Percentiles rank a stretch among this genome's conserved stretches.
Conservation (phyloP, 1,284 basidiomycete species). For the Sanghuangporus weigelae region DNA sequence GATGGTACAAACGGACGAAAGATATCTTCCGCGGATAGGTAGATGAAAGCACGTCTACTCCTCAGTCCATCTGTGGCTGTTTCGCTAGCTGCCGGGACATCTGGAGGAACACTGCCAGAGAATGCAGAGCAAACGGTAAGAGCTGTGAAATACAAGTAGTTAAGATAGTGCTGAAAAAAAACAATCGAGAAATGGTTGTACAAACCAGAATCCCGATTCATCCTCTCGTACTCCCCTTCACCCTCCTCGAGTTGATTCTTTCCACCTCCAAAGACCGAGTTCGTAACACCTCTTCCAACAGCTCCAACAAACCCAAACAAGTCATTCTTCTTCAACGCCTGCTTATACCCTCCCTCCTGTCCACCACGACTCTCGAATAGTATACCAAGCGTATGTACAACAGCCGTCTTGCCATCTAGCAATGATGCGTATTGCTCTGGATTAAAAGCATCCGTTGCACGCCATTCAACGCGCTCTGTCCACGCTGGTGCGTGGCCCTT, state of each 20-base stretch:
- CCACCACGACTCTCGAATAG: slow-evolving; percentile 55
- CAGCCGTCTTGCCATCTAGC: slow-evolving; percentile 62
- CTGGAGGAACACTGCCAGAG: slow-evolving; percentile 34
- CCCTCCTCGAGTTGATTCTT: slow-evolving; percentile 63
- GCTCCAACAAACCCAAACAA: slow-evolving; percentile 48
- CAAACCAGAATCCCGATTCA: slow-evolving; percentile 91
- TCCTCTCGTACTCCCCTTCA: slow-evolving; percentile 60
- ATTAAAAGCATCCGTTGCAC: slow-evolving; percentile 70
- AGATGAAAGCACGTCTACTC: slow-evolving; percentile 72
- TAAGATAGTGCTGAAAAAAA: neutral
- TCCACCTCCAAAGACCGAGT: slow-evolving; percentile 24
- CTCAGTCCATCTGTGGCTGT: slow-evolving; percentile 21
- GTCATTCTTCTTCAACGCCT: slow-evolving; percentile 54
- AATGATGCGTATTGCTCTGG: slow-evolving; percentile 72
- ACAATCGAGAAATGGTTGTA: slow-evolving; percentile 13
- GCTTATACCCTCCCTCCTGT: slow-evolving; percentile 71
- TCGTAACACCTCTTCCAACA: slow-evolving; percentile 34
- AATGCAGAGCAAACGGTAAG: slow-evolving; percentile 74
- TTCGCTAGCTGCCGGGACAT: slow-evolving; percentile 17
- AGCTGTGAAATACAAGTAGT: slow-evolving; percentile 39
- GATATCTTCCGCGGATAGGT: slow-evolving; percentile 92
- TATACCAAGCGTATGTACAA: slow-evolving; percentile 94
- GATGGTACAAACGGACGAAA: slow-evolving; percentile 82
- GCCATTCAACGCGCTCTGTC: slow-evolving; percentile 80
- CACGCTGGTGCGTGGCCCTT: slow-evolving; percentile 89